Percentiles rank a stretch among this genome's conserved stretches.
Evolutionary conservation across 179 eudicot species (phyloP).

Genomic region (Silene vulgaris): DNA sequence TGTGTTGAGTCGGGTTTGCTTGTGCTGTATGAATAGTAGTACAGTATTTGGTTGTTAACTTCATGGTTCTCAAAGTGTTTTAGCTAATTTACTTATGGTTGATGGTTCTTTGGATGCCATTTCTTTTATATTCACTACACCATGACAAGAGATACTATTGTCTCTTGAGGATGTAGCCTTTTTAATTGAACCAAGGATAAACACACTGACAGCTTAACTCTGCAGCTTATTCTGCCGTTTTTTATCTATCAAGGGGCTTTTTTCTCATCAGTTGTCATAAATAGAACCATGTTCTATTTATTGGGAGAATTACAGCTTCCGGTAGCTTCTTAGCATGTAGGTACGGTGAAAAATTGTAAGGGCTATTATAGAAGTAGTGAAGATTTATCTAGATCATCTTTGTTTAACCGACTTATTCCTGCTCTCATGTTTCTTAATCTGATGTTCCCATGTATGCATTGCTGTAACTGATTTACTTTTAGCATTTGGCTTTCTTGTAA

Average conservation of each 20-base stretch:
- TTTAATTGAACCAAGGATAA: constrained; percentile 1
- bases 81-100: background rate
- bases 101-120: background rate
- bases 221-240: background rate
- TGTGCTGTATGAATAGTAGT: background rate
- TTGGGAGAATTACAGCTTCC: background rate
- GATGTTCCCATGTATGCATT: constrained; percentile 2
- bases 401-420: background rate
- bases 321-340: background rate
- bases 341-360: background rate
- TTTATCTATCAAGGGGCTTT: background rate
- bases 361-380: background rate
- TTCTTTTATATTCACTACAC: background rate
- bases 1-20: background rate
- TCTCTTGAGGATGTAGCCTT: background rate
- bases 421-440: background rate
- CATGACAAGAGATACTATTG: background rate
- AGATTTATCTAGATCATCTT: background rate
- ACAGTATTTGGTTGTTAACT: background rate
- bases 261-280: background rate
- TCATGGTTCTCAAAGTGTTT: background rate
- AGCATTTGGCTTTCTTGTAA: background rate
- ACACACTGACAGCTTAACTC: background rate
- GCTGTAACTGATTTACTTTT: background rate
- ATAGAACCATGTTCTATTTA: background rate